Evolutionary conservation across 306 rosid species (phyloP).

Genomic region (Cicer judaicum): DNA sequence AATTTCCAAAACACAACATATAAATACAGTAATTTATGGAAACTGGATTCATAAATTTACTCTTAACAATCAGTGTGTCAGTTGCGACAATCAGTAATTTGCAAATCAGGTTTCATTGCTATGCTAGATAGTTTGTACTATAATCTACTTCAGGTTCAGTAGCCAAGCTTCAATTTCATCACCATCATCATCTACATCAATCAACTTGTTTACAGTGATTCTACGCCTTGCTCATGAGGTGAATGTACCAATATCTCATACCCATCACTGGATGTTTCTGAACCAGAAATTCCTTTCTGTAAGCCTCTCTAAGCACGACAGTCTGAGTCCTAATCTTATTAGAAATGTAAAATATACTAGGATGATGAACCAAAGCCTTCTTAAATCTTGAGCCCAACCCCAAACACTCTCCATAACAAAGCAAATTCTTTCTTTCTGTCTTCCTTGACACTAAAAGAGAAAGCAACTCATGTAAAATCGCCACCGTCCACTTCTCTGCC

Average conservation of each 20-base stretch:
- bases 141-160: slow-evolving; percentile 40
- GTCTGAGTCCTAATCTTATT: slow-evolving; percentile 85
- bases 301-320: slow-evolving; percentile 79
- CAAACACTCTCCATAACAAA: slow-evolving; percentile 67
- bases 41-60: slow-evolving; percentile 26
- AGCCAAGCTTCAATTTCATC: slow-evolving; percentile 40
- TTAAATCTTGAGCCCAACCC: slow-evolving; percentile 72
- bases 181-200: slow-evolving; percentile 16
- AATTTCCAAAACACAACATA: slow-evolving; percentile 13
- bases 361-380: slow-evolving; percentile 83
- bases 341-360: slow-evolving; percentile 79
- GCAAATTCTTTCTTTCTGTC: slow-evolving; percentile 63
- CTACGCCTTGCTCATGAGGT: slow-evolving; percentile 64
- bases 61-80: slow-evolving; percentile 9
- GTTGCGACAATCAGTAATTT: not conserved
- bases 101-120: slow-evolving; percentile 12
- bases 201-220: slow-evolving; percentile 39
- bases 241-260: slow-evolving; percentile 67
- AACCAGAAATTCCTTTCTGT: slow-evolving; percentile 68
- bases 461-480: slow-evolving; percentile 78
- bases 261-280: slow-evolving; percentile 78
- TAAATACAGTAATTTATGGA: slow-evolving; percentile 4
- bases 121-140: slow-evolving; percentile 19
- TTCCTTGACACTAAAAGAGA: slow-evolving; percentile 81
- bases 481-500: slow-evolving; percentile 90